Conservation (phyloP, 768 basidiomycete species). For the Suillus subaureus region DNA sequence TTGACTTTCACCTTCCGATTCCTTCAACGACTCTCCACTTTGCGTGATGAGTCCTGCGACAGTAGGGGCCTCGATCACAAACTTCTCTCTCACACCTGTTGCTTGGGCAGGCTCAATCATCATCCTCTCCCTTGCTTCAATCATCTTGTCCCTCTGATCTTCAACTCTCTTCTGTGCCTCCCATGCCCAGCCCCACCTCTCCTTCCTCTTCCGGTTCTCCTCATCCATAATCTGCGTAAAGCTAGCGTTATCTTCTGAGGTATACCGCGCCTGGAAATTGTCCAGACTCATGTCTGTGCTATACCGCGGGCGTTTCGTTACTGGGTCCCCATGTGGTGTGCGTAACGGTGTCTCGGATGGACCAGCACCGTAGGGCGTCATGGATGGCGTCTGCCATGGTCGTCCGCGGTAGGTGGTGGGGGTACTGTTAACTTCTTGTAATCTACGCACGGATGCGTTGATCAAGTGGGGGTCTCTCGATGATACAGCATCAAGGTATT, state of each 20-base stretch:
- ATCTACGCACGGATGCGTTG: slow-evolving; percentile 69
- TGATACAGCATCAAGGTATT: slow-evolving; percentile 78
- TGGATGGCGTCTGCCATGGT: slow-evolving; percentile 50
- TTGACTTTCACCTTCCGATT: slow-evolving; percentile 29
- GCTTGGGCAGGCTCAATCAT: slow-evolving; percentile 67
- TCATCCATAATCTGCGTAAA: slow-evolving; percentile 91
- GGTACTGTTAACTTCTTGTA: slow-evolving; percentile 63
- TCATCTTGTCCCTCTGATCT: slow-evolving; percentile 60
- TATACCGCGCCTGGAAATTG: slow-evolving; percentile 87
- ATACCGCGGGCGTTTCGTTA: slow-evolving; percentile 59
- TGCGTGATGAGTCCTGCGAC: slow-evolving; percentile 56
- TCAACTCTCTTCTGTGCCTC: slow-evolving; percentile 86
- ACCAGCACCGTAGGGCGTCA: slow-evolving; percentile 64
- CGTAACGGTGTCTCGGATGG: slow-evolving; percentile 70
- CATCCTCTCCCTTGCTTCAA: slow-evolving; percentile 69
- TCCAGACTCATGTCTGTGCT: slow-evolving; percentile 73
- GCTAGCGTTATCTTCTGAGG: slow-evolving; percentile 97
- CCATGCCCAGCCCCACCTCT: slow-evolving; percentile 92
- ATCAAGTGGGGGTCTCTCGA: slow-evolving; percentile 80
- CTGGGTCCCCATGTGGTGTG: slow-evolving; percentile 45
- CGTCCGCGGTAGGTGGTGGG: slow-evolving; percentile 42
- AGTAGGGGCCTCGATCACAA: slow-evolving; percentile 62
- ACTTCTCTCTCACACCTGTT: slow-evolving; percentile 67
- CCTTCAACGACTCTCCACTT: slow-evolving; percentile 19
- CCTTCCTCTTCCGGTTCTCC: slow-evolving; percentile 82